A percentile compares a stretch with the other conserved stretches of the same genome.
phyloP scores from a whole-genome alignment of 2,329 filamentous ascomycete species.

The Microcyclosporella mali region DNA sequence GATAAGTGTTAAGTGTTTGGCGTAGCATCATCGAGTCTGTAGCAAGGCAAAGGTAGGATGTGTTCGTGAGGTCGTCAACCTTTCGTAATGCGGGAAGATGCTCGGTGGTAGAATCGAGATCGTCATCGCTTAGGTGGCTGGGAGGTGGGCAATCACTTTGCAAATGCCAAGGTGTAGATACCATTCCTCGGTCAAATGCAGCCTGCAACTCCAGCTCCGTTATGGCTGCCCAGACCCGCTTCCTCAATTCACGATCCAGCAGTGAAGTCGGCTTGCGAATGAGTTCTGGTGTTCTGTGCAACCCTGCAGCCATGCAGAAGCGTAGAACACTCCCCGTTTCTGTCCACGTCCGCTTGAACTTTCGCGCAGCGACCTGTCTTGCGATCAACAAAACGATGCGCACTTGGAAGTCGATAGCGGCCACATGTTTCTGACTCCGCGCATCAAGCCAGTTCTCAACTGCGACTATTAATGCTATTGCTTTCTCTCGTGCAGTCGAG shows the following conservation, averaged over 20 bases:
- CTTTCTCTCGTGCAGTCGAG: slow-evolving; percentile 36
- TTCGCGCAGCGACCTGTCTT: slow-evolving; percentile 46
- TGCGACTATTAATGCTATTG: slow-evolving; percentile 34
- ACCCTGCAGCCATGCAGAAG: slow-evolving; percentile 48
- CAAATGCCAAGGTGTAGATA: slow-evolving; percentile 35
- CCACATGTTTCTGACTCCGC: slow-evolving; percentile 49
- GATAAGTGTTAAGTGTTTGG: slow-evolving; percentile 23
- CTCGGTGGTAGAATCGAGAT: slow-evolving; percentile 31
- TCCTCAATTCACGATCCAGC: slow-evolving; percentile 49
- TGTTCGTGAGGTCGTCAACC: slow-evolving; percentile 22
- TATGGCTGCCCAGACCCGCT: slow-evolving; percentile 53
- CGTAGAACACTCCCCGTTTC: slow-evolving; percentile 46
- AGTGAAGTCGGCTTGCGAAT: slow-evolving; percentile 33
- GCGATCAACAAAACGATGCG: slow-evolving; percentile 47
- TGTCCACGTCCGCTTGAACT: slow-evolving; percentile 50
- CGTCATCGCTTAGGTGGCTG: slow-evolving; percentile 47
- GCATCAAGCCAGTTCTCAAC: slow-evolving; percentile 38
- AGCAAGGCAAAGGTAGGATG: slow-evolving; percentile 23
- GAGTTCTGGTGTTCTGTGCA: slow-evolving; percentile 45
- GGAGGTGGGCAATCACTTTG: slow-evolving; percentile 48
- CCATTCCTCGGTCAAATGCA: slow-evolving; percentile 51
- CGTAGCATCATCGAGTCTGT: slow-evolving; percentile 23
- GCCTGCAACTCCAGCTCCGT: slow-evolving; percentile 52
- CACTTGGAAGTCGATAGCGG: slow-evolving; percentile 45
- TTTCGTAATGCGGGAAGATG: slow-evolving; percentile 18